phyloP scores from a whole-genome alignment of 441 rosid genomes.

The Pelargonium fulgidum region DNA sequence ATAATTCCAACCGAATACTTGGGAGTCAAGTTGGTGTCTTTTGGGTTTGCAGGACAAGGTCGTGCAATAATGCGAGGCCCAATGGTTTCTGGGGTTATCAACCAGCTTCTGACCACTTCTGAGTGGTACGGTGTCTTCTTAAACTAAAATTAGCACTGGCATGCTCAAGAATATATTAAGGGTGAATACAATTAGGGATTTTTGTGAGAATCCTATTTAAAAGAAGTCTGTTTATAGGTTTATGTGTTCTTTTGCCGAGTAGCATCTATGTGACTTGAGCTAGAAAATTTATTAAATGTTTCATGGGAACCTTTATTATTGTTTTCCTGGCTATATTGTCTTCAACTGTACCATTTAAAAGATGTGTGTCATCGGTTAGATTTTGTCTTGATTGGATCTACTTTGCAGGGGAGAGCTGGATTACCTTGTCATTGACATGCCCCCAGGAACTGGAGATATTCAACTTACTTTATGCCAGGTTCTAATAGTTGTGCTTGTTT shows the following conservation, averaged over 20 bases:
- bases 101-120: slow-evolving; percentile 85
- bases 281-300: neutral
- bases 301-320: neutral
- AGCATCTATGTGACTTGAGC: neutral
- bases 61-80: slow-evolving; percentile 97
- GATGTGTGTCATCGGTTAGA: neutral
- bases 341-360: neutral
- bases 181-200: neutral
- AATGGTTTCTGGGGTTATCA: slow-evolving; percentile 94
- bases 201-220: neutral
- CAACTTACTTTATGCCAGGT: slow-evolving; percentile 97
- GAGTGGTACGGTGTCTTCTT: slow-evolving; percentile 60
- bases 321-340: neutral
- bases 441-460: slow-evolving; percentile 98
- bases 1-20: slow-evolving; percentile 89
- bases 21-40: slow-evolving; percentile 92
- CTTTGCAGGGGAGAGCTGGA: slow-evolving; percentile 90
- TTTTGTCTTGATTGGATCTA: slow-evolving; percentile 8
- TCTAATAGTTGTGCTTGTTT: slow-evolving; percentile 2
- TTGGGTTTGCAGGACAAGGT: slow-evolving; percentile 96
- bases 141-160: slow-evolving; percentile 10
- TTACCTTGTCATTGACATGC: slow-evolving; percentile 96
- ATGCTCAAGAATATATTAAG: slow-evolving; percentile 1
- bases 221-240: neutral
- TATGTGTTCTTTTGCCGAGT: neutral